These are phyloP conservation scores for Geosmithia putterillii DNA, from an alignment of 2,329 filamentous ascomycete genomes.

Conservation along the genomic window DNA sequence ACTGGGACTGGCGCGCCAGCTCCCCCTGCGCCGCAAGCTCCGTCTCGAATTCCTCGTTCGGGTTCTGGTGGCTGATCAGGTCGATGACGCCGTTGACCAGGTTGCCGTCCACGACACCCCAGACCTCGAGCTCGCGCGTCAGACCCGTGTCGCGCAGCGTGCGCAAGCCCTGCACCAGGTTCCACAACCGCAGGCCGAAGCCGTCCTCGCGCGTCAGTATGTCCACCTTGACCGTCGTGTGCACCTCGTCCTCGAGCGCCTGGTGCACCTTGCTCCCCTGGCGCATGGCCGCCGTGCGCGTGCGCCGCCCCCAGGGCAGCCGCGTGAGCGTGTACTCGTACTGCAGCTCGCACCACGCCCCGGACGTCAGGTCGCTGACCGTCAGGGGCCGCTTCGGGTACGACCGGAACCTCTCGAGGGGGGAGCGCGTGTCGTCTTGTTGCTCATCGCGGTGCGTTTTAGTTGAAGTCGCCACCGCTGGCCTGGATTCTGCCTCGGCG, in stretches of 20 bases:
- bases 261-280: slow-evolving; percentile 71
- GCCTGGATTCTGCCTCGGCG: slow-evolving; percentile 8
- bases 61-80: slow-evolving; percentile 65
- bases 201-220: slow-evolving; percentile 66
- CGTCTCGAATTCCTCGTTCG: slow-evolving; percentile 57
- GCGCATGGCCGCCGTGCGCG: slow-evolving; percentile 71
- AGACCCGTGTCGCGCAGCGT: slow-evolving; percentile 58
- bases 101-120: slow-evolving; percentile 72
- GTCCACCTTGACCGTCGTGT: slow-evolving; percentile 62
- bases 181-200: slow-evolving; percentile 79
- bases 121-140: slow-evolving; percentile 69
- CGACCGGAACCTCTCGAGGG: slow-evolving; percentile 67
- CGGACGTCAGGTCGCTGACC: slow-evolving; percentile 78
- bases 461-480: slow-evolving; percentile 1
- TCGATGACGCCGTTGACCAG: slow-evolving; percentile 87
- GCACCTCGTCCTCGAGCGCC: slow-evolving; percentile 73
- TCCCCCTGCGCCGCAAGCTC: slow-evolving; percentile 26
- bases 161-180: slow-evolving; percentile 74
- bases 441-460: slow-evolving; percentile 9
- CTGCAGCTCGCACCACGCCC: slow-evolving; percentile 92
- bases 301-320: slow-evolving; percentile 59
- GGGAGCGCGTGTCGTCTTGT: slow-evolving; percentile 30
- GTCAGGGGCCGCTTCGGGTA: slow-evolving; percentile 68
- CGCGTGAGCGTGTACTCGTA: slow-evolving; percentile 78
- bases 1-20: slow-evolving; percentile 9